Evolutionary conservation across 805 yeast genomes (phyloP), one percentile per base, ranked within the genome.

Genomic region (Metschnikowia peoriensis): DNA sequence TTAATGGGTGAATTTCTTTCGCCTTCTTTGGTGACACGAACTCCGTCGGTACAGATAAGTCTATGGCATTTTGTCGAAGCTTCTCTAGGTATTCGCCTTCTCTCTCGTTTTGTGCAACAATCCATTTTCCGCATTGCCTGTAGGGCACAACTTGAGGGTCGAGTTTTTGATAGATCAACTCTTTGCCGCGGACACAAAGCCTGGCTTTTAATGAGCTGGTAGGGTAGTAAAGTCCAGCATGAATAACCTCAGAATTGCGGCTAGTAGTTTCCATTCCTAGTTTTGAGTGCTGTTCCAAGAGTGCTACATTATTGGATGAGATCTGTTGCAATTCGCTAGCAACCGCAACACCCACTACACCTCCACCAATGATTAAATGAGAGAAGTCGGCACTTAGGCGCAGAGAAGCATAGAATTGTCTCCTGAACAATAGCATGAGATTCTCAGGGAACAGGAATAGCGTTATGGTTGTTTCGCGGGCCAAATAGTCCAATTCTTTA

Each of bases 201-300:
- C 74, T 68, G 0, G 89, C 82, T 63, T 89, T 86, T 49, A 92
- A 72, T 2, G 87, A 78, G 52, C 81, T 80, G 9, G 73, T 69
- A 0, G 96, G 96, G 62, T 88, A 87, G 65, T 92, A 92, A 7
- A 91, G 62, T 0, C 97, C 97, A 0, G 96, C 96, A 69, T 91
- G 97, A 27, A 91, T 86, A 28, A 92, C 97, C 63, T 92, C 97
- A 1, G 96, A 88, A 72, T 91, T 91, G 48, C 97, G 74, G n/a
- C 93, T 80, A 6, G 96, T 86, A 0, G 96, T 89, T 61, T 91
- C 97, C 58, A 80, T 78, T 1, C 97, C 97, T 46, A 83, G 65
- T 37, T 74, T 73, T 1, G 69, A 66, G 65, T 90, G 82, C 61
- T 86, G 83, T 60, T 91, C 97, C 1, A 91, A 66, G 9, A 92